These are phyloP conservation scores for Persicaria maculosa DNA, from an alignment of 148 eudicot species.

Conservation along the genomic window DNA sequence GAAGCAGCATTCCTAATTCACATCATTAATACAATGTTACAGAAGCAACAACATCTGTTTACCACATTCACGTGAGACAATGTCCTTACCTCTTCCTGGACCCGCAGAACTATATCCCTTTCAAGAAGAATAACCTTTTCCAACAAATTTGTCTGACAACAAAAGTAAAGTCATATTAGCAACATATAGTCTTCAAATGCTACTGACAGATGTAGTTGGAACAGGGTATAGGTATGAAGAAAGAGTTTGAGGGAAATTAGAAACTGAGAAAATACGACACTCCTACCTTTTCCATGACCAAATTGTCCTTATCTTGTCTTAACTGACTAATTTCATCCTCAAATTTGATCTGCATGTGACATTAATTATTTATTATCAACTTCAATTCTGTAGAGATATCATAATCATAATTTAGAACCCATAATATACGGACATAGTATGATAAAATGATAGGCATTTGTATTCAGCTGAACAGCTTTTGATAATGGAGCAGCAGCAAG, in stretches of 20 bases:
- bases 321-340: conserved; percentile 46
- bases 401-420: too few relatives aligned
- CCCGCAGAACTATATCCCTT: conserved; percentile 39
- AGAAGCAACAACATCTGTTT: neutral
- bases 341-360: conserved; percentile 36
- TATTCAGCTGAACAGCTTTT: neutral
- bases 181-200: neutral
- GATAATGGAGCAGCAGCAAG: neutral
- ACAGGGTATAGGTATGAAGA: neutral
- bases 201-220: neutral
- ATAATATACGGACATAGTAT: neutral
- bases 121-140: conserved; percentile 48
- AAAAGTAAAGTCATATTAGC: neutral
- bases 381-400: neutral
- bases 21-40: neutral
- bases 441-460: neutral
- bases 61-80: neutral
- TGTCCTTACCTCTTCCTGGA: conserved; percentile 50
- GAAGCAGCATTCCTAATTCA: conserved; percentile 1
- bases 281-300: conserved; percentile 38
- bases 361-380: conserved; percentile 3
- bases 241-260: neutral
- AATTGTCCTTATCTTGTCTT: conserved; percentile 37
- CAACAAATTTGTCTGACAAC: conserved; percentile 27
- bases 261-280: neutral